phyloP scores from a whole-genome alignment of 345 rosid genomes.

The Arabis hirsuta region DNA sequence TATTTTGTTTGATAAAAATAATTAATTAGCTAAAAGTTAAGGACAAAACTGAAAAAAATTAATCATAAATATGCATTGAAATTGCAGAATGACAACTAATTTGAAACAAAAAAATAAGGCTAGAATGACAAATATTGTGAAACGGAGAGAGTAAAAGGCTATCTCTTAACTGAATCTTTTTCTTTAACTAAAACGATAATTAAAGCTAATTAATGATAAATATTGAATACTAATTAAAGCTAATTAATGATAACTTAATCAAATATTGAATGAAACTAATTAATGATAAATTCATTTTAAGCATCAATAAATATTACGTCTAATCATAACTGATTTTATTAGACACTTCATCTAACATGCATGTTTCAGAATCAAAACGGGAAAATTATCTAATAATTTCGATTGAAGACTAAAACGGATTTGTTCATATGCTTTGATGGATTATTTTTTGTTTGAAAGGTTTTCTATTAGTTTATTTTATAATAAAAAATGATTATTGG shows the following conservation, averaged over 20 bases:
- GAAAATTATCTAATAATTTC: conserved; percentile 6
- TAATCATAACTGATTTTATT: conserved; percentile 37
- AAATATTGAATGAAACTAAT: conserved; percentile 30
- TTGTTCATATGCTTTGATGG: conserved; percentile 11
- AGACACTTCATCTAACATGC: conserved; percentile 41
- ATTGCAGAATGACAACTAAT: too few relatives aligned
- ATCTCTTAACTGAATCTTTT: too few relatives aligned
- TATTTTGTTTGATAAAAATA: too few relatives aligned
- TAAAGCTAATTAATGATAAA: conserved; percentile 9
- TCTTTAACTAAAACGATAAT: too few relatives aligned
- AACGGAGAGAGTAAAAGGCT: too few relatives aligned
- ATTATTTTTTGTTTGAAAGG: neutral
- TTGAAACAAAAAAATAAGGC: too few relatives aligned
- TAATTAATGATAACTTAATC: conserved; percentile 20
- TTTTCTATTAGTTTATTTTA: neutral
- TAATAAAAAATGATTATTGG: conserved; percentile 16
- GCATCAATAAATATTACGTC: conserved; percentile 25
- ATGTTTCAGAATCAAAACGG: conserved; percentile 15
- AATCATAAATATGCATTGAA: too few relatives aligned
- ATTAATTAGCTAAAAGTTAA: too few relatives aligned
- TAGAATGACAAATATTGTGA: too few relatives aligned
- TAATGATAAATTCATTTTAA: conserved; percentile 13
- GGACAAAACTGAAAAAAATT: too few relatives aligned
- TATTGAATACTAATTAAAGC: too few relatives aligned
- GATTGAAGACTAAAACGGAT: neutral